Evolutionary conservation across 306 rosid species (phyloP), one percentile per base, ranked within the genome.

Genomic region (Phaseolus lunatus): DNA sequence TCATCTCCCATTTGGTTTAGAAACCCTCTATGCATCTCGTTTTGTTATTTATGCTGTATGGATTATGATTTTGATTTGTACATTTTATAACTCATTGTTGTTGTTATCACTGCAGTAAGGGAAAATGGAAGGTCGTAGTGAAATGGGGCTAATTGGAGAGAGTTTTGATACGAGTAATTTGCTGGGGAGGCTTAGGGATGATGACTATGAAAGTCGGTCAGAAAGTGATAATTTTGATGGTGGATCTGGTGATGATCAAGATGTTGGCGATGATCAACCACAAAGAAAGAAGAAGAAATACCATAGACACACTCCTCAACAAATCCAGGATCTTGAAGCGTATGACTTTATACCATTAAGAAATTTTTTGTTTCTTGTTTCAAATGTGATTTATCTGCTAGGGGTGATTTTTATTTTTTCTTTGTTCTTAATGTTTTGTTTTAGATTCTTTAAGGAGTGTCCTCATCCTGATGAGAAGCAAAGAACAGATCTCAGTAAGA

Each of bases 381-480:
- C 23, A 67, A 16, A 44, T 83, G 45, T 9, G 13, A 15, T 22
- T 56, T 58, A 35, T 69, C 23, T 83, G 65, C 23, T 53, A 22
- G 72, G 9, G 35, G 7, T 49, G 45, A n/a, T 45, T 67, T 58
- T 65, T 43, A 1, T 37, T 3, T 19, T 19, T 19, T 45, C 4
- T 14, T 31, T 72, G 29, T 56, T 2, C 12, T 69, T 11, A 58
- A 7, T 57, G 45, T 81, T 71, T 47, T 76, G 74, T 73, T 86
- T 63, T 74, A 95, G 98, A 27, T 92, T 92, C 86, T 95, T 89
- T 64, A 90, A 89, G 89, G 96, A 90, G 80, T 88, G 88, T 68
- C 93, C 95, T 22, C 97, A 95, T 83, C 98, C 98, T 7, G 97
- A 95, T 78, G 98, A 95, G 66, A 95, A 95, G 87, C 98, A 95